A percentile compares a stretch with the other conserved stretches of the same genome.
Evolutionary conservation across 768 basidiomycete genomes (phyloP).

Genomic region (Roridomyces roridus): DNA sequence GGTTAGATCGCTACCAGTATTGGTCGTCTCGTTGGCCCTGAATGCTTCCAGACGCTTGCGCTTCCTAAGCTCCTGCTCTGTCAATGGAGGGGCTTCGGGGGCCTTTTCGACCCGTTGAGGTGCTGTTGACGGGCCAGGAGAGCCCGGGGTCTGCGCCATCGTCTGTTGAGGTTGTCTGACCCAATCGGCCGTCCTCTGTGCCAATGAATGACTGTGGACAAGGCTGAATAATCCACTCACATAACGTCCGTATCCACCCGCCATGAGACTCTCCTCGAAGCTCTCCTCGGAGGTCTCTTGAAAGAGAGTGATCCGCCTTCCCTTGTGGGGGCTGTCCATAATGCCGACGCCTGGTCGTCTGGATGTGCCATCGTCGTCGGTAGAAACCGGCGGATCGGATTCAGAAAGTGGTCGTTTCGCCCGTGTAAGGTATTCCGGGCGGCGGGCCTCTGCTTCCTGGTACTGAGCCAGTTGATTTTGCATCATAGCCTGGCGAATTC

Average conservation of each 20-base stretch:
- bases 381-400: constrained; percentile 41
- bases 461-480: constrained; percentile 56
- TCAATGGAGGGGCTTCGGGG: constrained; percentile 43
- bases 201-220: constrained; percentile 16
- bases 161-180: constrained; percentile 63
- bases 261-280: constrained; percentile 85
- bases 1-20: constrained; percentile 32
- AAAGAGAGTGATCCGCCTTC: constrained; percentile 75
- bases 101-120: constrained; percentile 47
- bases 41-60: constrained; percentile 75
- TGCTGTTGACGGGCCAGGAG: constrained; percentile 50
- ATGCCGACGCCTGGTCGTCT: constrained; percentile 13
- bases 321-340: constrained; percentile 69
- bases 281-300: constrained; percentile 86
- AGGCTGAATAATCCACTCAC: constrained; percentile 46
- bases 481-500: constrained; percentile 59
- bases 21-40: constrained; percentile 42
- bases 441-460: constrained; percentile 63
- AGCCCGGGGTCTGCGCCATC: constrained; percentile 45
- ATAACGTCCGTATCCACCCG: constrained; percentile 80
- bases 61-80: constrained; percentile 71
- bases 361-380: constrained; percentile 38
- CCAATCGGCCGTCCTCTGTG: constrained; percentile 65
- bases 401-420: constrained; percentile 54
- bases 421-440: constrained; percentile 77